Percentiles rank a stretch among this genome's conserved stretches.
Evolutionary conservation across 139 green algal species (phyloP).

Genomic region (Asterochloris sp.): DNA sequence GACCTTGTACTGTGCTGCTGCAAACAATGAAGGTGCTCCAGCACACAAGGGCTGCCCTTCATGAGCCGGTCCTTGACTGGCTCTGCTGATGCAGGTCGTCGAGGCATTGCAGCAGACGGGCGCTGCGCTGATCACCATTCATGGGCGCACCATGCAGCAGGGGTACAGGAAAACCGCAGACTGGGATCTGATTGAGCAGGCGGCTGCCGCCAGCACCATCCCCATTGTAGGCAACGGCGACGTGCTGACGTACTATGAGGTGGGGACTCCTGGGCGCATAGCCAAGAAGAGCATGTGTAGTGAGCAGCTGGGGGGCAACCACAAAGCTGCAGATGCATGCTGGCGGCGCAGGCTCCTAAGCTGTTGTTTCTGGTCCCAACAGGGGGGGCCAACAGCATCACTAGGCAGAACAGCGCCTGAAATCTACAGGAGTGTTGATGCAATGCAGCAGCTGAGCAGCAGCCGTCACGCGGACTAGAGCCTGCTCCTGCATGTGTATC

Average conservation of each 20-base stretch:
- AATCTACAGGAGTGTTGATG: too few relatives aligned
- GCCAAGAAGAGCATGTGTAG: too few relatives aligned
- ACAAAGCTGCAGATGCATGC: too few relatives aligned
- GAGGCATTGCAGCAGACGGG: slow-evolving; percentile 54
- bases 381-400: too few relatives aligned
- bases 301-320: too few relatives aligned
- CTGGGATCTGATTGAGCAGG: slow-evolving; percentile 60
- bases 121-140: slow-evolving; percentile 73
- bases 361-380: too few relatives aligned
- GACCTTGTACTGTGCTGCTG: neutral
- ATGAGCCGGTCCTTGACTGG: neutral
- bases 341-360: too few relatives aligned
- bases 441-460: too few relatives aligned
- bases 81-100: slow-evolving; percentile 32
- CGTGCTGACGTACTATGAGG: slow-evolving; percentile 66
- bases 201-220: slow-evolving; percentile 32
- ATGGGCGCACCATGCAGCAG: slow-evolving; percentile 83
- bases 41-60: neutral
- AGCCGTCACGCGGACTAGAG: too few relatives aligned
- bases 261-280: neutral
- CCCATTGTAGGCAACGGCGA: slow-evolving; percentile 78
- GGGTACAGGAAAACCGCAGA: slow-evolving; percentile 77
- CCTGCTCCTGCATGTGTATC: too few relatives aligned
- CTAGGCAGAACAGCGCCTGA: too few relatives aligned
- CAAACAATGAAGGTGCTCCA: neutral